A percentile compares a stretch with the other conserved stretches of the same genome.
Conservation (phyloP, 169 alveolate genomes). For the Eimeria falciformis region DNA sequence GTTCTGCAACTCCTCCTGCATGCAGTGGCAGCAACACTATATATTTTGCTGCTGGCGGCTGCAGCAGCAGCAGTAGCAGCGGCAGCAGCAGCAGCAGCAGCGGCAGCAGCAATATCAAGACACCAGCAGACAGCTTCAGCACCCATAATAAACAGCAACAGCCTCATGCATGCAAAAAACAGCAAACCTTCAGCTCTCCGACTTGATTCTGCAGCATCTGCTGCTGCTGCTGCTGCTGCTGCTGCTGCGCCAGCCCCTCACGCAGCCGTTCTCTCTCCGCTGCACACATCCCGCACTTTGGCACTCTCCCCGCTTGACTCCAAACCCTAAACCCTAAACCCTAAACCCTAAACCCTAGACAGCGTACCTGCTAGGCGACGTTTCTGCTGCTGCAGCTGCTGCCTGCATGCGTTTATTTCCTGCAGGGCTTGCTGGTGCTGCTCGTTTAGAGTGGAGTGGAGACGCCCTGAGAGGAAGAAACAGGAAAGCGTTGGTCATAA, state of each 20-base stretch:
- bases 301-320: too few species aligned
- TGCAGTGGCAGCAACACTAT: neutral
- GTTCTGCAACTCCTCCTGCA: neutral
- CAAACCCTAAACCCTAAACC: neutral
- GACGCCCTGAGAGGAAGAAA: neutral
- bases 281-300: conserved; percentile 1
- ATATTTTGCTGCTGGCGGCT: too few species aligned
- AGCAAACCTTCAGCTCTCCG: neutral
- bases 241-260: conserved; percentile 3
- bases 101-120: neutral
- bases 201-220: neutral
- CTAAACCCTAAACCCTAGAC: neutral
- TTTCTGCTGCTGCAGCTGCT: conserved; percentile 32
- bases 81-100: neutral
- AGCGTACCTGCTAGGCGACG: neutral
- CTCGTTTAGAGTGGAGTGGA: neutral
- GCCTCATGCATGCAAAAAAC: too few species aligned
- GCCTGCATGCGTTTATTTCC: conserved; percentile 3
- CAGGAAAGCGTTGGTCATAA: neutral
- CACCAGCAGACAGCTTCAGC: neutral
- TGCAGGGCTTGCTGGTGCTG: conserved; percentile 28
- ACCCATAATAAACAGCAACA: neutral
- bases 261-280: conserved; percentile 20
- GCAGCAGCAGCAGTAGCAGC: conserved; percentile 1
- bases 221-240: conserved; percentile 37